Conservation (phyloP, 1,139 yeast genomes). For the Casaregolazyma suthepensis region DNA sequence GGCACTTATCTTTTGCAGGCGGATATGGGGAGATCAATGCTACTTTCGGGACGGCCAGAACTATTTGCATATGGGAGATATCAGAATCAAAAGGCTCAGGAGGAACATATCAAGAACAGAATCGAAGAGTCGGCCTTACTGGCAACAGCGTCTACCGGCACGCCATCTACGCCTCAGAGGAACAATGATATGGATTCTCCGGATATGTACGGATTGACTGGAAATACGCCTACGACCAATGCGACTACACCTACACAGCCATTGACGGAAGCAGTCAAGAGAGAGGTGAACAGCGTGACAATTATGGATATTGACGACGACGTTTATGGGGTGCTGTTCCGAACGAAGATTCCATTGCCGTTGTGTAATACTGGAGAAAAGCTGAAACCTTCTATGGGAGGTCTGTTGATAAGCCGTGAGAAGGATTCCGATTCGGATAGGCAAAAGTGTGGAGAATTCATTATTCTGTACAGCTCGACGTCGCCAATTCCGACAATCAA, state of each 20-base stretch:
- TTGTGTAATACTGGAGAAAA: slow-evolving; percentile 5
- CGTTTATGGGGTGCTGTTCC: slow-evolving; percentile 56
- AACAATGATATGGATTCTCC: slow-evolving; percentile 30
- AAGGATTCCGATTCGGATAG: neutral
- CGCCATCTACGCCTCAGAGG: slow-evolving; percentile 32
- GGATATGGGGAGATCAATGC: slow-evolving; percentile 27
- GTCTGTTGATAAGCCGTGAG: slow-evolving; percentile 6
- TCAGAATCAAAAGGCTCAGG: slow-evolving; percentile 5
- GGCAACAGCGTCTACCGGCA: slow-evolving; percentile 9
- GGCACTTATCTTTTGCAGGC: slow-evolving; percentile 35
- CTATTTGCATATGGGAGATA: slow-evolving; percentile 5
- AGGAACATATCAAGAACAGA: neutral
- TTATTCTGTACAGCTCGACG: slow-evolving; percentile 29
- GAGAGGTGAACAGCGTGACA: slow-evolving; percentile 20
- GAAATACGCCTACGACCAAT: slow-evolving; percentile 29
- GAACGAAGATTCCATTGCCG: slow-evolving; percentile 11
- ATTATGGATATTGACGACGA: slow-evolving; percentile 38
- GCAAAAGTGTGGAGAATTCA: slow-evolving; percentile 20
- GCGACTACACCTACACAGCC: neutral
- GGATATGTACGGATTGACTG: slow-evolving; percentile 36
- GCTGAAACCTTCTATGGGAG: slow-evolving; percentile 9
- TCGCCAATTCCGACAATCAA: slow-evolving; percentile 44
- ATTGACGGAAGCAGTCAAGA: slow-evolving; percentile 4
- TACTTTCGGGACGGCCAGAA: slow-evolving; percentile 15
- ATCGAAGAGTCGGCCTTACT: neutral